Evolutionary conservation across 768 basidiomycete genomes (phyloP).

Genomic region (Lentinula edodes): DNA sequence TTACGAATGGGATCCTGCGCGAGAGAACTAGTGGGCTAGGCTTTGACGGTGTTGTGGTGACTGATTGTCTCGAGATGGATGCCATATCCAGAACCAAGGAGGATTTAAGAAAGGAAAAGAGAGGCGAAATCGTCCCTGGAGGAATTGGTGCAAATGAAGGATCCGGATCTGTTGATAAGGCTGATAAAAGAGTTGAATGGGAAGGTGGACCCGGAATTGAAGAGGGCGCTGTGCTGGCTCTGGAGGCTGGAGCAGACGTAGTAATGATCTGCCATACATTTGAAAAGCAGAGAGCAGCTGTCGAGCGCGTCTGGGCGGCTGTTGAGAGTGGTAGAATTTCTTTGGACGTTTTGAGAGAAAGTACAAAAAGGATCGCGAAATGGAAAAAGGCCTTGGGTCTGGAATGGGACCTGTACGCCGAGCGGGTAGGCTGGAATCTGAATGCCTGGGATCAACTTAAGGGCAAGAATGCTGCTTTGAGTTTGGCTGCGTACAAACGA

Average conservation of each 20-base stretch:
- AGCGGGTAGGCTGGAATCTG: constrained; percentile 19
- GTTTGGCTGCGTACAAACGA: constrained; percentile 38
- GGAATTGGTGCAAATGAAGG: background rate
- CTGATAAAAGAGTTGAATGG: background rate
- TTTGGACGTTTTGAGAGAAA: constrained; percentile 29
- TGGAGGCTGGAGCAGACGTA: constrained; percentile 65
- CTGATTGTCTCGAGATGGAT: constrained; percentile 76
- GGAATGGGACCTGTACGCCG: constrained; percentile 34
- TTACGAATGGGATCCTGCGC: constrained; percentile 51
- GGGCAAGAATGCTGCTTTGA: constrained; percentile 34
- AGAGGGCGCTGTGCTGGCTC: constrained; percentile 48
- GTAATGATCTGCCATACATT: constrained; percentile 71
- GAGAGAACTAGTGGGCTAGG: constrained; percentile 28
- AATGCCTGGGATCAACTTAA: constrained; percentile 30
- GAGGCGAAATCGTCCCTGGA: background rate
- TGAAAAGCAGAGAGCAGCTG: constrained; percentile 43
- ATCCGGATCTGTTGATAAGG: background rate
- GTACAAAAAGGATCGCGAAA: constrained; percentile 38
- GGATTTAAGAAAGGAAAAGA: background rate
- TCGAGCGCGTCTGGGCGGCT: constrained; percentile 48
- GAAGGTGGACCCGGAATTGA: constrained; percentile 40
- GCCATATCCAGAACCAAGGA: constrained; percentile 47
- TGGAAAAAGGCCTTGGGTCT: constrained; percentile 51
- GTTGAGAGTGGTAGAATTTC: constrained; percentile 37
- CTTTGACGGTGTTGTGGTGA: constrained; percentile 59